A percentile compares a stretch with the other conserved stretches of the same genome.
Conservation (phyloP, 805 yeast genomes). For the Saccharomycopsis fodiens region DNA sequence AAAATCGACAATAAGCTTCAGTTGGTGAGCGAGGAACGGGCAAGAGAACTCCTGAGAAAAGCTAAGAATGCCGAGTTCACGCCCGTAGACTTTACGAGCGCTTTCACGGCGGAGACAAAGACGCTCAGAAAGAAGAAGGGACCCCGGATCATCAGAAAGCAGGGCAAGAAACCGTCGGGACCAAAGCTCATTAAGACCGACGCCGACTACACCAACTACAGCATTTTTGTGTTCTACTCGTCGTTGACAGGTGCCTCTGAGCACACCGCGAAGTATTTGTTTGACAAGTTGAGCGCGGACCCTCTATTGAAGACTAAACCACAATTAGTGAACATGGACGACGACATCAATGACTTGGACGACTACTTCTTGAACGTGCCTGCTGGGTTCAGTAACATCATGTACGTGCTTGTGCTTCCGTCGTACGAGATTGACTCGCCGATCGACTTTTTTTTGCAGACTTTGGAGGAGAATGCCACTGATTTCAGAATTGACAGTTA, state of each 20-base stretch:
- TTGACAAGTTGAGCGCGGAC: constrained; percentile 29
- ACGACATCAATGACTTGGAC: constrained; percentile 74
- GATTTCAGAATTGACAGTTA: constrained; percentile 83
- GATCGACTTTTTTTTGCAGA: constrained; percentile 76
- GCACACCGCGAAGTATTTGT: constrained; percentile 51
- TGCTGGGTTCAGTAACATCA: constrained; percentile 31
- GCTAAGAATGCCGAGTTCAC: constrained; percentile 21
- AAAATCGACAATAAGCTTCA: constrained; percentile 15
- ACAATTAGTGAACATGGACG: constrained; percentile 62
- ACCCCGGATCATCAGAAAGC: constrained; percentile 13
- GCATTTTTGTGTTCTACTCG: constrained; percentile 67
- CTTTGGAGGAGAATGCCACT: constrained; percentile 68
- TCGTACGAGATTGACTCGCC: constrained; percentile 93
- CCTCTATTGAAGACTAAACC: constrained; percentile 35
- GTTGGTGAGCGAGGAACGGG: constrained; percentile 11
- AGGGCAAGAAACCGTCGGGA: constrained; percentile 11
- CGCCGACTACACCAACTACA: constrained; percentile 27
- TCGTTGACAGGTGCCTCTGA: constrained; percentile 81
- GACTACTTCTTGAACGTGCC: constrained; percentile 71
- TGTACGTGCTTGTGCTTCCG: constrained; percentile 73
- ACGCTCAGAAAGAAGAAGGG: constrained; percentile 8
- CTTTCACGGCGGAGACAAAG: constrained; percentile 25
- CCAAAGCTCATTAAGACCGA: constrained; percentile 14
- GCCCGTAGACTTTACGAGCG: constrained; percentile 34
- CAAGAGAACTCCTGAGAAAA: neutral